These are phyloP conservation scores for Rugosomyces carneus DNA, from an alignment of 1,284 basidiomycete species.

Conservation along the genomic window DNA sequence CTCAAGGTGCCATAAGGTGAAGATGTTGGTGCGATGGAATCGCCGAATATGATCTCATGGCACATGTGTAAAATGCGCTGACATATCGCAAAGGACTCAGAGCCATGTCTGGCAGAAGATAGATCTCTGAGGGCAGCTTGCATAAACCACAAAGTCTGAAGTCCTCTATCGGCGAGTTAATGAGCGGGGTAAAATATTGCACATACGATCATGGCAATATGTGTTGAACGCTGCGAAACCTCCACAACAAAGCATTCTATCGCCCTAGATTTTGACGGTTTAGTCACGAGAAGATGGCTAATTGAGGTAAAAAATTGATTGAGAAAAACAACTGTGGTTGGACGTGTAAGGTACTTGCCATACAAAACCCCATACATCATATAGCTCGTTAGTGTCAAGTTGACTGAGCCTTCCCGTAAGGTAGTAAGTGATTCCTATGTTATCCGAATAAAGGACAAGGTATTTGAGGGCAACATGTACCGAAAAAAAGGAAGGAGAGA, in stretches of 20 bases:
- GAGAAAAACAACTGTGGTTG: slow-evolving; percentile 6
- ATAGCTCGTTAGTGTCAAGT: slow-evolving; percentile 75
- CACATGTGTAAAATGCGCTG: slow-evolving; percentile 89
- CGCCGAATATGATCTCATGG: slow-evolving; percentile 96
- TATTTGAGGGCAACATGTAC: slow-evolving; percentile 89
- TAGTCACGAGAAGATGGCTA: slow-evolving; percentile 88
- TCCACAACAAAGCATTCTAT: slow-evolving; percentile 90
- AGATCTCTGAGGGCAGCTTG: slow-evolving; percentile 91
- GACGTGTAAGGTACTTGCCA: slow-evolving; percentile 51
- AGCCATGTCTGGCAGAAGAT: slow-evolving; percentile 55
- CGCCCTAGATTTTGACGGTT: slow-evolving; percentile 84
- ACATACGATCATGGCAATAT: slow-evolving; percentile 89
- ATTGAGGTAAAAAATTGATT: slow-evolving; percentile 2
- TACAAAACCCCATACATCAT: slow-evolving; percentile 95
- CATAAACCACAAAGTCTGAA: slow-evolving; percentile 95
- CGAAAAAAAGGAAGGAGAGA: slow-evolving; percentile 86
- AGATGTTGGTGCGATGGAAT: slow-evolving; percentile 61
- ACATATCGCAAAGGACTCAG: slow-evolving; percentile 86
- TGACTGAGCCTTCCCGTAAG: slow-evolving; percentile 78
- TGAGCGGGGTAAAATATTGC: slow-evolving; percentile 6
- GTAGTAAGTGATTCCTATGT: slow-evolving; percentile 95
- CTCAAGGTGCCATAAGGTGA: slow-evolving; percentile 61
- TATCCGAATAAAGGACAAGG: slow-evolving; percentile 83
- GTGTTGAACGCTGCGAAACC: slow-evolving; percentile 82
- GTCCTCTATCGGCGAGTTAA: slow-evolving; percentile 10